Percentiles rank a stretch among this genome's conserved stretches.
phyloP scores from a whole-genome alignment of 1,284 basidiomycete genomes.

The Moesziomyces sp. region DNA sequence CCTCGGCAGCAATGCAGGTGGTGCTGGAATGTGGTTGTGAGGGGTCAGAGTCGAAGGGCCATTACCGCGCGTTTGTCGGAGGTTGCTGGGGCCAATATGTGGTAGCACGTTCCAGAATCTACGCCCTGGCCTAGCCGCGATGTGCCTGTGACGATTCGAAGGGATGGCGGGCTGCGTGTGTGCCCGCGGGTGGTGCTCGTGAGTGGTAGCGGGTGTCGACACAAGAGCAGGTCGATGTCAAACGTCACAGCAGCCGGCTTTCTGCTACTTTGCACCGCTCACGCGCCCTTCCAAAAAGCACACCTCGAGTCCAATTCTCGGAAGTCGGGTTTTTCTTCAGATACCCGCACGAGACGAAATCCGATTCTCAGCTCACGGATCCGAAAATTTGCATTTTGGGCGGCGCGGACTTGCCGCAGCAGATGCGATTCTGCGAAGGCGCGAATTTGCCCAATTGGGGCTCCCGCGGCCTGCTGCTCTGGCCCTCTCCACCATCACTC shows the following conservation, averaged over 20 bases:
- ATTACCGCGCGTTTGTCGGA: conserved; percentile 3
- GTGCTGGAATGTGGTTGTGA: conserved; percentile 7
- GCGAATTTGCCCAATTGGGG: background rate
- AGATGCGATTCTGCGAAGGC: background rate
- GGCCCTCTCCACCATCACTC: conserved; percentile 16
- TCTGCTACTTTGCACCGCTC: background rate
- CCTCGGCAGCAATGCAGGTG: conserved; percentile 19
- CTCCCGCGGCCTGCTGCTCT: background rate
- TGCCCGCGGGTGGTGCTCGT: no score
- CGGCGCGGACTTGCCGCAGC: conserved; percentile 40
- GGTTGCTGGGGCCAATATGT: no score
- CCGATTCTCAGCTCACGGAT: conserved; percentile 4
- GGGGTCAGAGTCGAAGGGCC: conserved; percentile 4
- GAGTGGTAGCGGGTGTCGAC: no score
- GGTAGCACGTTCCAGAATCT: no score
- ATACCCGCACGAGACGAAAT: background rate
- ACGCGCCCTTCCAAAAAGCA: background rate
- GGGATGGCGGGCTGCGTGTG: background rate
- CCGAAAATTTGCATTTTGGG: conserved; percentile 8
- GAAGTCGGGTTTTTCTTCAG: conserved; percentile 7
- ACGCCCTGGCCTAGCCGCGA: background rate
- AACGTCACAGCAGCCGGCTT: no score
- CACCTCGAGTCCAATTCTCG: conserved; percentile 11
- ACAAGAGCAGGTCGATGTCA: no score
- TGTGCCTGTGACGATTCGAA: no score